A percentile compares a stretch with the other conserved stretches of the same genome.
phyloP scores from a whole-genome alignment of 768 basidiomycete genomes.

The Pulveroboletus sp. region DNA sequence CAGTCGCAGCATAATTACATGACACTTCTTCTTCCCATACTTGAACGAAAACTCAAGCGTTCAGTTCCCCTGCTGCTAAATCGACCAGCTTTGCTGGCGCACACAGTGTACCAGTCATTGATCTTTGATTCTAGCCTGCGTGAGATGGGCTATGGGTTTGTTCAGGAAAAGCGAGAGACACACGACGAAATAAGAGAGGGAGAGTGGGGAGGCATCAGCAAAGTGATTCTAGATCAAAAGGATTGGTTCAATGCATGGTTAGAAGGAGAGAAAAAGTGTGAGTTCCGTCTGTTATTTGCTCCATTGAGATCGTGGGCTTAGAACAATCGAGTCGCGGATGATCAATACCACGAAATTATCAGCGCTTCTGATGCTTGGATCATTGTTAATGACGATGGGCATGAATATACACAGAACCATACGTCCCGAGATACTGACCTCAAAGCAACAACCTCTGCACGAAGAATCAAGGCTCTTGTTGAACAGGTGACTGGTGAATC shows the following conservation, averaged over 20 bases:
- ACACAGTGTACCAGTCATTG: slow-evolving; percentile 91
- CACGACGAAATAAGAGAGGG: slow-evolving; percentile 14
- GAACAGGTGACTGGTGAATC: slow-evolving; percentile 85
- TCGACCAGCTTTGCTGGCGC: slow-evolving; percentile 83
- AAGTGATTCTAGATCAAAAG: slow-evolving; percentile 71
- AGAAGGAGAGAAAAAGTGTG: slow-evolving; percentile 83
- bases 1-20: slow-evolving; percentile 76
- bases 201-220: slow-evolving; percentile 75
- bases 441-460: slow-evolving; percentile 77
- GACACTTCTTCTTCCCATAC: slow-evolving; percentile 67
- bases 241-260: slow-evolving; percentile 95
- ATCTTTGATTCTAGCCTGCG: slow-evolving; percentile 76
- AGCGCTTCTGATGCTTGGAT: slow-evolving; percentile 81
- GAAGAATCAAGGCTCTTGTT: slow-evolving; percentile 76
- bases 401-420: slow-evolving; percentile 33
- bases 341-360: slow-evolving; percentile 83
- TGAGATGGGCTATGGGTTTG: slow-evolving; percentile 67
- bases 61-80: slow-evolving; percentile 70
- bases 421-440: slow-evolving; percentile 34
- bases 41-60: slow-evolving; percentile 68
- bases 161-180: slow-evolving; percentile 18
- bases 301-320: neutral
- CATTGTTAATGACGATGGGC: slow-evolving; percentile 62
- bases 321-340: slow-evolving; percentile 64
- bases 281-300: slow-evolving; percentile 26